Evolutionary conservation across 1,284 basidiomycete species (phyloP), one percentile per base, ranked within the genome.

Genomic region (Microbotryum intermedium): DNA sequence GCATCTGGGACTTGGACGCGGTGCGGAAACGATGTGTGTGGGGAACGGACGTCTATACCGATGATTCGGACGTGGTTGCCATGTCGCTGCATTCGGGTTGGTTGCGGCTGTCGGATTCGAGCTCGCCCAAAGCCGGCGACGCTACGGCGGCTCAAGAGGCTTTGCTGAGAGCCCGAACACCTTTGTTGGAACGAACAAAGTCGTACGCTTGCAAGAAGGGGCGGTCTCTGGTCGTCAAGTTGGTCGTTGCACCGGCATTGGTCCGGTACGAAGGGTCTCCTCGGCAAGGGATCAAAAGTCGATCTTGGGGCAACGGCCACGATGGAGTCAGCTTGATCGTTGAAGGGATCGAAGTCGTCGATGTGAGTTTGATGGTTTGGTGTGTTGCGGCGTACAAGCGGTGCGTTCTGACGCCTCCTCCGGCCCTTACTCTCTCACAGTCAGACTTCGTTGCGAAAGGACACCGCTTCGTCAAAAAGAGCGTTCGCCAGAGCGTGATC

Each of bases 11-110:
- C 49, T 59, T 70, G 21, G 56, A 60, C n/a, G 44, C 48, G 9
- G 18, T 72, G 1, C 55, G 59, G 13, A 59, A 73, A 29, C 71
- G 79, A 42, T 72, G 75, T 46, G 69, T 80, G 34, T 81, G 80
- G 80, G 81, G 81, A 7, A 81, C 79, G 4, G 80, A 81, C 57
- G 78, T 81, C 44, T 82, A 81, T 68, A 81, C 80, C n/a, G 81
- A 82, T 69, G 81, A 82, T 68, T 81, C 80, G 28, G 79, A 81
- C 67, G 72, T 81, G 6, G 72, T 80, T 1, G 76, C 77, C 18
- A 75, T 81, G 53, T 75, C 79, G 34, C 70, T 81, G 6, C 80
- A 82, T 68, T 77, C 77, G 1, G 80, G 80, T 13, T 81, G 79
- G 79, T 69, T 77, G 53, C 73, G 75, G 61, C 77, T 74, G 72